Conservation (phyloP, 2,329 filamentous ascomycete genomes). For the Arthrocladium fulminans region DNA sequence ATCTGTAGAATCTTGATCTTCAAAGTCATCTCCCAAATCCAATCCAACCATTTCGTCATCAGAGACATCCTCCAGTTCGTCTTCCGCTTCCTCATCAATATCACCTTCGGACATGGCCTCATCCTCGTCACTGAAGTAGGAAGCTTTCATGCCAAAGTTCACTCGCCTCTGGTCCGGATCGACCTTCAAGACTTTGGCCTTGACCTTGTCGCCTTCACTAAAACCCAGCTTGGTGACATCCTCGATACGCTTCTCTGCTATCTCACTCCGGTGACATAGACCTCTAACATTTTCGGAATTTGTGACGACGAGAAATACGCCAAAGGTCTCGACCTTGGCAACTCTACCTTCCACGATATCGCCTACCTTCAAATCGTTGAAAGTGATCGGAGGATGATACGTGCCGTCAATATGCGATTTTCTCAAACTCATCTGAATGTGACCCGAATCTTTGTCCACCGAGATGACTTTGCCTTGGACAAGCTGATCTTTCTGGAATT, state of each 20-base stretch:
- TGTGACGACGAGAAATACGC: conserved; percentile 86
- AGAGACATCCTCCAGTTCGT: conserved; percentile 29
- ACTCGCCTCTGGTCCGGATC: conserved; percentile 67
- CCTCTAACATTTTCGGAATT: conserved; percentile 82
- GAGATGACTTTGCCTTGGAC: conserved; percentile 76
- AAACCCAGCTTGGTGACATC: conserved; percentile 78
- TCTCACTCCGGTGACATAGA: conserved; percentile 82
- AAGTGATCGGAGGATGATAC: conserved; percentile 63
- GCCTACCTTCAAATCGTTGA: conserved; percentile 68
- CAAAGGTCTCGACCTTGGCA: conserved; percentile 88
- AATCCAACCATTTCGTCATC: conserved; percentile 31
- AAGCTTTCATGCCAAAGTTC: conserved; percentile 86
- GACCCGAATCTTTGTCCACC: conserved; percentile 58
- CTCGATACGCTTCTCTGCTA: conserved; percentile 72
- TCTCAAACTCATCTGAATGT: conserved; percentile 80
- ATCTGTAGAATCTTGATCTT: conserved; percentile 30
- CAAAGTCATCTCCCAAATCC: conserved; percentile 25
- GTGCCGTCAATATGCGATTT: conserved; percentile 71
- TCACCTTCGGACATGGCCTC: conserved; percentile 41
- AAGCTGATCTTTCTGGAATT: conserved; percentile 79
- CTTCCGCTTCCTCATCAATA: conserved; percentile 22
- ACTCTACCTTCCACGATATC: conserved; percentile 83
- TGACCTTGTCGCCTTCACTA: conserved; percentile 82
- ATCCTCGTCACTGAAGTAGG: conserved; percentile 63
- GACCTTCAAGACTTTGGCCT: conserved; percentile 76